phyloP scores from a whole-genome alignment of 1,139 yeast genomes.

The Geotrichum klebahnii region DNA sequence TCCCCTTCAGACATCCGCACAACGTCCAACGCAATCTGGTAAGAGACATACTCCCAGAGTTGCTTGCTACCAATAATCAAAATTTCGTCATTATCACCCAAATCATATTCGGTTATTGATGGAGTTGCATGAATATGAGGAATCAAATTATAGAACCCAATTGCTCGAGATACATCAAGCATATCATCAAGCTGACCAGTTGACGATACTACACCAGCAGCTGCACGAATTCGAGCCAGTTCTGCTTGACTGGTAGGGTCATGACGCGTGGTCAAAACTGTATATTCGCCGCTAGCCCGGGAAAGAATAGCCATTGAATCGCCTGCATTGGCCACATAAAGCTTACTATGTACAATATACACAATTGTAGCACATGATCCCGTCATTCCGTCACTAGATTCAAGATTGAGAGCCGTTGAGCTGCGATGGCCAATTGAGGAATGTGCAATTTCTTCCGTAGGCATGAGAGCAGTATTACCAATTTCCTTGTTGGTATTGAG shows the following conservation, averaged over 20 bases:
- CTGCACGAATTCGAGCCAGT: constrained; percentile 79
- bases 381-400: constrained; percentile 61
- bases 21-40: constrained; percentile 86
- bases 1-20: constrained; percentile 80
- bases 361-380: constrained; percentile 85
- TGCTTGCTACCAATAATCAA: constrained; percentile 80
- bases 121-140: constrained; percentile 94
- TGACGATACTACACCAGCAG: constrained; percentile 87
- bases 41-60: constrained; percentile 79
- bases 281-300: constrained; percentile 74
- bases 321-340: constrained; percentile 87
- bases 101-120: constrained; percentile 56
- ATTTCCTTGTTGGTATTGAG: constrained; percentile 76
- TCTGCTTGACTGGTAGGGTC: constrained; percentile 79
- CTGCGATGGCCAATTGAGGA: constrained; percentile 37
- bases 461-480: constrained; percentile 45
- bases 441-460: constrained; percentile 36
- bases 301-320: constrained; percentile 82
- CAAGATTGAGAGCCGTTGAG: constrained; percentile 36
- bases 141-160: constrained; percentile 79
- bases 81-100: constrained; percentile 74
- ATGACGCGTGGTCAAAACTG: constrained; percentile 69
- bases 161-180: constrained; percentile 80
- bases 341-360: constrained; percentile 63
- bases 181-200: constrained; percentile 84